Evolutionary conservation across 768 basidiomycete species (phyloP), one percentile per base, ranked within the genome.

Genomic region (Harrya chromipes): DNA sequence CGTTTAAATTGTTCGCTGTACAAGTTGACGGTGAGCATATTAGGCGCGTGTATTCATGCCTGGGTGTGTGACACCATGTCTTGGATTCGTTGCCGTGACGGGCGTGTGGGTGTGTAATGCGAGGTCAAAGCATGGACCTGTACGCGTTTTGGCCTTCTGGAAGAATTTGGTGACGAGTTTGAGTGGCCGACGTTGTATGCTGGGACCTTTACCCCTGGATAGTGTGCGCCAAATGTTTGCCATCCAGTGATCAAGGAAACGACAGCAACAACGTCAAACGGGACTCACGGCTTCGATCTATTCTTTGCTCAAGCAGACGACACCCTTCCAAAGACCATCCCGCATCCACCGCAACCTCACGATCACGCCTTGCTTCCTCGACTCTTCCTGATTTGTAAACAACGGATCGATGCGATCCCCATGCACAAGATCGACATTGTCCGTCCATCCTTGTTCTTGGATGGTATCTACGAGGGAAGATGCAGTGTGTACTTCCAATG

Each of bases 81-180:
- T n/a, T n/a, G n/a, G n/a, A n/a, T n/a, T n/a, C n/a, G n/a, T 72
- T 36, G 72, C 68, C 5, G 71, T 80, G 24, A 84, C 89, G 0
- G 87, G 85, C 0, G 90, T 89, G 54, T 78, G 78, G 0, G 91
- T 92, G 63, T 90, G 84, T 13, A 94, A 68, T 1, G 59, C 57
- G 12, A 94, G 70, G 7, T 74, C 58, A 46, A 80, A 65, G 8
- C 57, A 57, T 2, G 63, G 24, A 1, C 53, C 44, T 1, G 70
- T 60, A 24, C 53, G 47, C 12, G 54, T 54, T 39, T 62, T 58
- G 10, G 81, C 74, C 14, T 75, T 65, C 20, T 72, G 66, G 57
- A 78, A 89, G 8, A 90, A 66, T 39, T 78, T 71, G 1, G 85
- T 83, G 44, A 90, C 87, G n/a, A 90, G 74, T 59, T 93, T 94